Percentiles rank a stretch among this genome's conserved stretches.
These are phyloP conservation scores for Ambrosia artemisiifolia DNA, from an alignment of 129 eudicot species.

Conservation along the genomic window DNA sequence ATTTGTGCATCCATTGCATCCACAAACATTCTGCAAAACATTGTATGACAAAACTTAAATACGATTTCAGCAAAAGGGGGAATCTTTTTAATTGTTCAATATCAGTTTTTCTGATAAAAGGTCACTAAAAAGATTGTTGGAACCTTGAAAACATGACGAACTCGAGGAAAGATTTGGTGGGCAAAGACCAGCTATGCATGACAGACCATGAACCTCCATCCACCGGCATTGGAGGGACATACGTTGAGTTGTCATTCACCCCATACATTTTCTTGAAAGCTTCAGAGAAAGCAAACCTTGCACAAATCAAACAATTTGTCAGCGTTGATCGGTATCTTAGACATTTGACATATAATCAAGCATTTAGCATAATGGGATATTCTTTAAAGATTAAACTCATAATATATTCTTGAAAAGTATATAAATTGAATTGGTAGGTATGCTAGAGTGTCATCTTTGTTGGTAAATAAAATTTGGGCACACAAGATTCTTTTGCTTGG, in stretches of 20 bases:
- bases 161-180: conserved; percentile 84
- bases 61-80: neutral
- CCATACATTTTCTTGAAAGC: conserved; percentile 84
- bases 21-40: conserved; percentile 74
- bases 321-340: neutral
- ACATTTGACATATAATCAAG: neutral
- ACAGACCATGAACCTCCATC: conserved; percentile 91
- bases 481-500: no score
- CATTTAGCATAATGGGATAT: no score
- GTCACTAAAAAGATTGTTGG: neutral
- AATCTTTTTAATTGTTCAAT: neutral
- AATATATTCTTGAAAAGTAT: no score
- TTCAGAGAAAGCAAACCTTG: conserved; percentile 79
- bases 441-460: no score
- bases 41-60: conserved; percentile 1
- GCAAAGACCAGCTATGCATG: conserved; percentile 94
- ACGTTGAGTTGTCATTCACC: conserved; percentile 50
- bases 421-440: no score
- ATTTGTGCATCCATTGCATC: conserved; percentile 72
- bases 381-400: no score
- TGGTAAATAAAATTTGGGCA: no score
- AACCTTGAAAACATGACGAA: conserved; percentile 96
- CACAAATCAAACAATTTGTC: conserved; percentile 15
- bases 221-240: conserved; percentile 87
- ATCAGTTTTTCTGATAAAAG: neutral